Evolutionary conservation across 2,329 filamentous ascomycete genomes (phyloP).

Genomic region (Colletotrichum theobromicola): DNA sequence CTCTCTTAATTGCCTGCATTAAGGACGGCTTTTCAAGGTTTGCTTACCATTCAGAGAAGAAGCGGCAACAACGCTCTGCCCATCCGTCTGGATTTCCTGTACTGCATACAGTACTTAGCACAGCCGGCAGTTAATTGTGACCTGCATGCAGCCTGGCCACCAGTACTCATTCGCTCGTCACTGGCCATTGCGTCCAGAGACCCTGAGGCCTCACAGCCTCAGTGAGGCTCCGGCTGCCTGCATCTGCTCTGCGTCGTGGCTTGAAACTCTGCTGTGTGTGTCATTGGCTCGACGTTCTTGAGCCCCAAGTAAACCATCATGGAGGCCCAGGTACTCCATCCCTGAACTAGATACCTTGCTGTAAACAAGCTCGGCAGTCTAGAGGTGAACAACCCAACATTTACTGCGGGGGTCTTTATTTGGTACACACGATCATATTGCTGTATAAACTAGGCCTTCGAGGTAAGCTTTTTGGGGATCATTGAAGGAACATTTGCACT

Average conservation of each 20-base stretch:
- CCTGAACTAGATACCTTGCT: no score
- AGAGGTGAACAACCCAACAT: no score
- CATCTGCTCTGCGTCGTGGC: neutral
- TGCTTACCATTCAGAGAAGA: neutral
- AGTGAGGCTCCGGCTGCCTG: neutral
- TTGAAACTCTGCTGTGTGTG: accelerated
- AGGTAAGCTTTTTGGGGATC: no score
- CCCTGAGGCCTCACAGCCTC: neutral
- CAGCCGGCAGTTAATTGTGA: neutral
- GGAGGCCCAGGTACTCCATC: no score
- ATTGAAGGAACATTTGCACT: no score
- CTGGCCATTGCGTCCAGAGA: neutral
- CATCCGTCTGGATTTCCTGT: neutral
- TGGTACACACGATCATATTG: no score
- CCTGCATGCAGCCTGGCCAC: neutral
- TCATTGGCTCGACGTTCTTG: neutral
- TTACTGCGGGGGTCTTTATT: no score
- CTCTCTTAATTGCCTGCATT: neutral
- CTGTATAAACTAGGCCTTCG: no score
- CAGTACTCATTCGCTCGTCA: neutral
- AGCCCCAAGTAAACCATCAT: no score
- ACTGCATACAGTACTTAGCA: neutral
- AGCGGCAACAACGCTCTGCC: neutral
- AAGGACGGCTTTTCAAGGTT: neutral
- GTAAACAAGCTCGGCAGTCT: no score